Percentiles rank a stretch among this genome's conserved stretches.
Conservation (phyloP, 1,284 basidiomycete genomes). For the Mycosarcoma maydis region DNA sequence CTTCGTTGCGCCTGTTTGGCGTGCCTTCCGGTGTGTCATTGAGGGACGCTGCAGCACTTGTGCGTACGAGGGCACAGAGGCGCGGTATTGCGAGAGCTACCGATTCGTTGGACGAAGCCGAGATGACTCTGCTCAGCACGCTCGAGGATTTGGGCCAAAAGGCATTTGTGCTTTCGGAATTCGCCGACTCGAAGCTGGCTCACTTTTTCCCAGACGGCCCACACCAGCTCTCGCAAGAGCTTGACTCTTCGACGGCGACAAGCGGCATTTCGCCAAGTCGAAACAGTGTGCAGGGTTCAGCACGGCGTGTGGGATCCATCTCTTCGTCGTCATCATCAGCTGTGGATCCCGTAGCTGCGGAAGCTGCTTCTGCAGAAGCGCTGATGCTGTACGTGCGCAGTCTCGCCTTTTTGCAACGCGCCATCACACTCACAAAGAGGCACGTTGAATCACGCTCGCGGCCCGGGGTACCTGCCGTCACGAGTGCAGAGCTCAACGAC, state of each 20-base stretch:
- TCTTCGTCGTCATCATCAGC: conserved; percentile 43
- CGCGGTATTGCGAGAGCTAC: conserved; percentile 38
- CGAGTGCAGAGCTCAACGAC: conserved; percentile 71
- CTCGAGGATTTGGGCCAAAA: conserved; percentile 94
- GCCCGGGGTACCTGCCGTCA: conserved; percentile 43
- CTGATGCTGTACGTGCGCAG: conserved; percentile 92
- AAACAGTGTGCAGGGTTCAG: conserved; percentile 21
- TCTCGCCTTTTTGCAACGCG: conserved; percentile 90
- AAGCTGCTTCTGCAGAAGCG: conserved; percentile 73
- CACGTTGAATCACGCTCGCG: conserved; percentile 67
- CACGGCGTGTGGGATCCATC: conserved; percentile 21
- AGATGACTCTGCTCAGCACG: conserved; percentile 78
- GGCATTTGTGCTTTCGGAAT: conserved; percentile 88
- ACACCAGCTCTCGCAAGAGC: conserved; percentile 46
- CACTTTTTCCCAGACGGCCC: conserved; percentile 72
- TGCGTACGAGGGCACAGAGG: conserved; percentile 62
- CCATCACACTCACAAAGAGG: conserved; percentile 72
- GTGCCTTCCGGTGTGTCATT: conserved; percentile 69
- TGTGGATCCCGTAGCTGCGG: conserved; percentile 48
- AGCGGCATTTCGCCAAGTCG: conserved; percentile 31
- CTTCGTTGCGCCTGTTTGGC: conserved; percentile 90
- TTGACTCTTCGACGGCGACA: conserved; percentile 29
- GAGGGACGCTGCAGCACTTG: conserved; percentile 53
- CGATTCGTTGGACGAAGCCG: conserved; percentile 66
- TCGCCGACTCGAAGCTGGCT: conserved; percentile 91